Evolutionary conservation across 441 rosid genomes (phyloP).

Genomic region (Populus hybrid): DNA sequence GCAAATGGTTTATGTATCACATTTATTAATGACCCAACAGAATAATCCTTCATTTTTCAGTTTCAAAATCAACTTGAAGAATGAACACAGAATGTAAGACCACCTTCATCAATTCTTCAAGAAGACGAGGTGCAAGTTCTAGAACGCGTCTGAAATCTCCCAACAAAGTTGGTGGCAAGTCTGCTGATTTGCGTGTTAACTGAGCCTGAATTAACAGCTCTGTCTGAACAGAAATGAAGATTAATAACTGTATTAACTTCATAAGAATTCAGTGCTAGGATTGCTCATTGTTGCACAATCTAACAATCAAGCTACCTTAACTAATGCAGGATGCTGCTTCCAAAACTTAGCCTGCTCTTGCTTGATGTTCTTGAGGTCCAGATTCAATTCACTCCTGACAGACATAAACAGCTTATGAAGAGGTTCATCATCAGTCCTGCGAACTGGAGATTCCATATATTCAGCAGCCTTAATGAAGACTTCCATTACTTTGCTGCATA

Average conservation of each 20-base stretch:
- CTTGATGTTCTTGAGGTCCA: slow-evolving; percentile 93
- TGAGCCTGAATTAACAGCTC: slow-evolving; percentile 98
- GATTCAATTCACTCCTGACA: too few relatives aligned
- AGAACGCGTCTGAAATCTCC: slow-evolving; percentile 86
- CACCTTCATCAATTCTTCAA: slow-evolving; percentile 97
- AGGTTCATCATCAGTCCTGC: slow-evolving; percentile 93
- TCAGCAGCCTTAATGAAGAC: slow-evolving; percentile 97
- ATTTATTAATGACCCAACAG: neutral
- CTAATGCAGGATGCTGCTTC: slow-evolving; percentile 98
- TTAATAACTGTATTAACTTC: slow-evolving; percentile 17
- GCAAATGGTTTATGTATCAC: neutral
- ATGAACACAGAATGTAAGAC: neutral
- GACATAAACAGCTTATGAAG: slow-evolving; percentile 95
- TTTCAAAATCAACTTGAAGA: slow-evolving; percentile 14
- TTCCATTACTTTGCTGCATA: slow-evolving; percentile 94
- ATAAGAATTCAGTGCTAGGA: slow-evolving; percentile 1
- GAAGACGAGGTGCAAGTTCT: slow-evolving; percentile 96
- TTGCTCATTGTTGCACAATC: slow-evolving; percentile 12
- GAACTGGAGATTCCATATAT: slow-evolving; percentile 94
- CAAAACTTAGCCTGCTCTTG: slow-evolving; percentile 99
- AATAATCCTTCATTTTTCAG: neutral
- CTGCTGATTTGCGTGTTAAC: slow-evolving; percentile 72
- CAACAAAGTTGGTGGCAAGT: slow-evolving; percentile 71
- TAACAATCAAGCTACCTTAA: slow-evolving; percentile 55
- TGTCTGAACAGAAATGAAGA: slow-evolving; percentile 49